Conservation (phyloP, 106 monocot species). For the Dendrobium nobile region DNA sequence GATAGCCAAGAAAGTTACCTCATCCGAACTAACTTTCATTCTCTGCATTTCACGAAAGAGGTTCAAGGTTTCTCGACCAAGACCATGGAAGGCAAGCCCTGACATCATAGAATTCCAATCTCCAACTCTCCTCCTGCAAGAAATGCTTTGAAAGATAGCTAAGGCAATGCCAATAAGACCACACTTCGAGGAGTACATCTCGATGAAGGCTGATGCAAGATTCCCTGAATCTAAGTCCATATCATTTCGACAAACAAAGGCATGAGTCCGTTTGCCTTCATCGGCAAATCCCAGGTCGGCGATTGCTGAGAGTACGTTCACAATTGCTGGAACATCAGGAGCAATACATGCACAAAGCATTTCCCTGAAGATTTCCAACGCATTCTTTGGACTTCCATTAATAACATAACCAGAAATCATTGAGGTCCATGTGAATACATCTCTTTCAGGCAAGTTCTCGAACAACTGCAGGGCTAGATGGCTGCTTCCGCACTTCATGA, state of each 20-base stretch:
- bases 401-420: slow-evolving; percentile 26
- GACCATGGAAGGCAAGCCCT: slow-evolving; percentile 22
- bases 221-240: slow-evolving; percentile 2
- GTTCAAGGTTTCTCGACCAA: slow-evolving; percentile 17
- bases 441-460: background rate
- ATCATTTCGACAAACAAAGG: background rate
- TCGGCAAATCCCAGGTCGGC: slow-evolving; percentile 14
- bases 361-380: slow-evolving; percentile 15
- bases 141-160: slow-evolving; percentile 8
- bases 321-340: slow-evolving; percentile 21
- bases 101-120: slow-evolving; percentile 31
- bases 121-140: background rate
- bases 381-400: slow-evolving; percentile 4
- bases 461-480: slow-evolving; percentile 14
- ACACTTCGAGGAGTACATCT: slow-evolving; percentile 28
- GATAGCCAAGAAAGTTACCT: slow-evolving; percentile 12
- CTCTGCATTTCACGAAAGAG: slow-evolving; percentile 18
- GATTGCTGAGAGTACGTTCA: slow-evolving; percentile 14
- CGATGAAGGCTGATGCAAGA: slow-evolving; percentile 17
- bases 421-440: slow-evolving; percentile 23
- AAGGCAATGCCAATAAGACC: slow-evolving; percentile 9
- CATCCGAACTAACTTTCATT: slow-evolving; percentile 9
- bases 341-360: slow-evolving; percentile 13
- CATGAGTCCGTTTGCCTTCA: slow-evolving; percentile 24
- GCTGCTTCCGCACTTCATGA: slow-evolving; percentile 7